Evolutionary conservation across 2,329 filamentous ascomycete species (phyloP).

Genomic region (Basipetospora chlamydospora): DNA sequence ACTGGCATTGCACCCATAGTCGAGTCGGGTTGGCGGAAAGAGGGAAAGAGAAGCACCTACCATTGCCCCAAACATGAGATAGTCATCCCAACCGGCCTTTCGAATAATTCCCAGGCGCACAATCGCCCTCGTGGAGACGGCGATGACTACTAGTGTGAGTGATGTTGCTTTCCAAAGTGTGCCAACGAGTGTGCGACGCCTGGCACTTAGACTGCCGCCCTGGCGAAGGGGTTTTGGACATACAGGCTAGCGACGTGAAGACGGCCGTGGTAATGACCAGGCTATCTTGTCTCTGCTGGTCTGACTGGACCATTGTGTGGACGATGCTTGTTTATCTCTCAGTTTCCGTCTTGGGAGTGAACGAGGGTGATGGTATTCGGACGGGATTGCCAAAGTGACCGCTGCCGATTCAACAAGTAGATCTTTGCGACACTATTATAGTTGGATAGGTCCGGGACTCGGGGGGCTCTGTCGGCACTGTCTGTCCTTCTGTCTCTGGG

Average conservation of each 20-base stretch:
- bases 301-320: conserved; percentile 8
- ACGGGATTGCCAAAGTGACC: too few relatives aligned
- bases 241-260: conserved; percentile 10
- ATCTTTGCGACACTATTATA: too few relatives aligned
- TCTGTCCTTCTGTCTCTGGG: too few relatives aligned
- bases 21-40: not conserved
- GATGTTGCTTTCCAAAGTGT: too few relatives aligned
- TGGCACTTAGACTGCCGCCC: not conserved
- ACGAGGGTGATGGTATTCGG: too few relatives aligned
- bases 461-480: too few relatives aligned
- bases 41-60: conserved; percentile 4
- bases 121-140: conserved; percentile 9
- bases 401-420: too few relatives aligned
- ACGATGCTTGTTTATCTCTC: too few relatives aligned
- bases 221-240: not conserved
- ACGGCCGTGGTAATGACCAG: conserved; percentile 9
- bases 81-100: conserved; percentile 12
- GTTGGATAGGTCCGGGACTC: too few relatives aligned
- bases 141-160: conserved; percentile 6
- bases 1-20: too few relatives aligned
- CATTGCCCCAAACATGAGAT: conserved; percentile 9
- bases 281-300: conserved; percentile 11
- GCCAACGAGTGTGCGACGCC: not conserved
- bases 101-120: conserved; percentile 8
- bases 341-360: too few relatives aligned